Evolutionary conservation across 169 alveolate genomes (phyloP), one percentile per base, ranked within the genome.

Genomic region (Eimeria zaria): DNA sequence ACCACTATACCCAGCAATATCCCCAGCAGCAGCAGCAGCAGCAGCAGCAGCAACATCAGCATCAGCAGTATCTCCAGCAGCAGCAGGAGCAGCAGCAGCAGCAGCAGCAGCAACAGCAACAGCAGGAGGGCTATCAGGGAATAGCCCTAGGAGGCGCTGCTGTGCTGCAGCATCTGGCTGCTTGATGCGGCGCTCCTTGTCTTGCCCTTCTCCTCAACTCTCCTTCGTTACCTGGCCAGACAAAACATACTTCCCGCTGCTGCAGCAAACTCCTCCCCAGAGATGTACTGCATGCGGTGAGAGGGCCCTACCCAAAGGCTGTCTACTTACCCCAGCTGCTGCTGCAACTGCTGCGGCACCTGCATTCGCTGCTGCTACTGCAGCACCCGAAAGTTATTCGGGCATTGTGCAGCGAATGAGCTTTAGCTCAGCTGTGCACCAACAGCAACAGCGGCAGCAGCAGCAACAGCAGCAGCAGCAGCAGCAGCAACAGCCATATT

Each of bases 281-380:
- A 80, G 89, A 48, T 80, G 89, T 71, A 80, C 89, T 16, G 89
- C 89, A 5, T 80, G 89, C 44, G 89, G 89, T 6, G 89, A 78
- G 89, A 20, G 41, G 41, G 41, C 89, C 36, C 89, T 78, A 6
- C 60, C 67, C 64, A 44, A n/a, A 36, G 89, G 89, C 89, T 41
- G 60, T 44, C n/a, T 74, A 74, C 30, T n/a, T 71, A 80, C 71
- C 71, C 12, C 71, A 27, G 89, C 46, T 6, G 69, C 62, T 8
- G 44, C 89, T 7, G 64, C 53, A 20, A 39, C 69, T 36, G 69
- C 89, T 22, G n/a, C 62, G 9, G 55, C 44, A 36, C 41, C 71
- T 7, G 64, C 69, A 58, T 41, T 71, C 8, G n/a, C 62, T 5
- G 55, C 44, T 11, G 67, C 67, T 11, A 16, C 67, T 2, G 67